Evolutionary conservation across 495 filamentous ascomycete species (phyloP).

Genomic region (Platismatia glauca): DNA sequence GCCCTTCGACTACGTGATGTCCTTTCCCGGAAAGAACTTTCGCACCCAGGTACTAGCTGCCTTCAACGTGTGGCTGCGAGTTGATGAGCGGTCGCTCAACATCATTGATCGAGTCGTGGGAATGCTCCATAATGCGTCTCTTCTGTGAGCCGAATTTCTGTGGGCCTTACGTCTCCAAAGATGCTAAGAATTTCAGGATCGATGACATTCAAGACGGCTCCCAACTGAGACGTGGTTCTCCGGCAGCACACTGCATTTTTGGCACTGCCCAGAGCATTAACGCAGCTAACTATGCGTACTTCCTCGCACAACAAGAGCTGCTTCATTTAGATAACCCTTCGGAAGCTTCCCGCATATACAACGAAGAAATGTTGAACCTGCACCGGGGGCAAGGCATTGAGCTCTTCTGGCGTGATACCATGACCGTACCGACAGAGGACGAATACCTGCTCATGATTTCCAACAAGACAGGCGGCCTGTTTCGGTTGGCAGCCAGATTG

Average conservation of each 20-base stretch:
- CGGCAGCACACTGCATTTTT: conserved; percentile 87
- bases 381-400: conserved; percentile 10
- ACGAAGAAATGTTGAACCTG: conserved; percentile 13
- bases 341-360: conserved; percentile 30
- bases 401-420: conserved; percentile 14
- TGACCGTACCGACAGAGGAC: conserved; percentile 14
- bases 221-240: conserved; percentile 70
- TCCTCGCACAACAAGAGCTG: conserved; percentile 62
- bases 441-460: conserved; percentile 16
- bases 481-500: conserved; percentile 15
- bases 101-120: conserved; percentile 18
- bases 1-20: conserved; percentile 17
- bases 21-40: conserved; percentile 12
- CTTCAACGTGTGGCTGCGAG: conserved; percentile 23
- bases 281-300: conserved; percentile 92
- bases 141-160: conserved; percentile 12
- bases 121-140: conserved; percentile 25
- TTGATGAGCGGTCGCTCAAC: conserved; percentile 4
- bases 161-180: not conserved
- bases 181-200: conserved; percentile 20
- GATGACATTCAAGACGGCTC: conserved; percentile 56
- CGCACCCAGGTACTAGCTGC: conserved; percentile 8
- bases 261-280: conserved; percentile 93
- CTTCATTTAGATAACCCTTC: conserved; percentile 27
- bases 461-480: conserved; percentile 15